Conservation (phyloP, 345 rosid species). For the Lagerstroemia speciosa region DNA sequence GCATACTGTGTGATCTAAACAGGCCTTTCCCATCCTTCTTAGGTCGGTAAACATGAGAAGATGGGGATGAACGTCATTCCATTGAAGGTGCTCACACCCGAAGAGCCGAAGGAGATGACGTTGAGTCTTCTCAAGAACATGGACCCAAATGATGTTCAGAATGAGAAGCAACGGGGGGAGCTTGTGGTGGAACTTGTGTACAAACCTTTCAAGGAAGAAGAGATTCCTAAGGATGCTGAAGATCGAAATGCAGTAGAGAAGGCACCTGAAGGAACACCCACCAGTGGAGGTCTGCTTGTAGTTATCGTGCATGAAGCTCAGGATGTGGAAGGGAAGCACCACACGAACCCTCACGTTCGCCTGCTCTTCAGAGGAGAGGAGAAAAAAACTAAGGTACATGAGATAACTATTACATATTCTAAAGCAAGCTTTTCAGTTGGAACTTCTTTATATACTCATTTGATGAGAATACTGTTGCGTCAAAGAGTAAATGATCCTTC, state of each 20-base stretch:
- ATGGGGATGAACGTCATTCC: conserved; percentile 80
- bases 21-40: not conserved
- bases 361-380: conserved; percentile 80
- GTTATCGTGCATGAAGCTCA: conserved; percentile 87
- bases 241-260: conserved; percentile 48
- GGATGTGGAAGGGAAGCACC: conserved; percentile 87
- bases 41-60: conserved; percentile 90
- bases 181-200: conserved; percentile 51
- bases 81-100: conserved; percentile 63
- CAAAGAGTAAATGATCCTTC: not conserved
- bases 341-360: conserved; percentile 77
- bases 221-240: conserved; percentile 28
- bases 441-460: not conserved
- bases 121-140: conserved; percentile 66
- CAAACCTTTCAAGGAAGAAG: conserved; percentile 65
- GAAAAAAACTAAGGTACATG: conserved; percentile 64
- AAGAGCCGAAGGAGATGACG: conserved; percentile 60
- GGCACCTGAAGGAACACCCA: conserved; percentile 88
- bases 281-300: conserved; percentile 78
- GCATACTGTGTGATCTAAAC: not conserved
- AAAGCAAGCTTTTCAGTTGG: not conserved
- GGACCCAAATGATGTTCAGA: conserved; percentile 58
- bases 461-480: not conserved
- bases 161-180: conserved; percentile 78
- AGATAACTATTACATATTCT: not conserved